Evolutionary conservation across 2,329 filamentous ascomycete species (phyloP).

Genomic region (Xylariales sp.): DNA sequence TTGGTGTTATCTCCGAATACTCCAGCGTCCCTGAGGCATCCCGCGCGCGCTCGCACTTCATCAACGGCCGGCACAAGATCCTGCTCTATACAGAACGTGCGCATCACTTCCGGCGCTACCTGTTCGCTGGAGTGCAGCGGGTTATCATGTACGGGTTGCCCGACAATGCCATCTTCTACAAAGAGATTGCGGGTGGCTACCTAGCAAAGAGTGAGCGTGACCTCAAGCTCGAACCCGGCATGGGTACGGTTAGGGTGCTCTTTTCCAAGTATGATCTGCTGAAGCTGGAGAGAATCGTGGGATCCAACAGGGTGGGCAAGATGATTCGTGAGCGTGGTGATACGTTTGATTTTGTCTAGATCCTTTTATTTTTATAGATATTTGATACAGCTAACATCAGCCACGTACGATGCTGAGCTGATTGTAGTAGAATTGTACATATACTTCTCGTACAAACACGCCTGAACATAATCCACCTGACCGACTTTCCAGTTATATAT

Average conservation of each 20-base stretch:
- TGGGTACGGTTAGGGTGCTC: constrained; percentile 57
- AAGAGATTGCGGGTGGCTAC: constrained; percentile 68
- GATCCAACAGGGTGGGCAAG: constrained; percentile 71
- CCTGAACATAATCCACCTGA: too few species aligned
- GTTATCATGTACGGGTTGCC: constrained; percentile 90
- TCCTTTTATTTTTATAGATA: constrained; percentile 3
- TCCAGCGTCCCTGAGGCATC: constrained; percentile 73
- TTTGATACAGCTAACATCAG: not conserved
- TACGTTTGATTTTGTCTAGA: constrained; percentile 89
- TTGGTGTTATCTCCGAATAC: constrained; percentile 88
- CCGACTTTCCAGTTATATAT: too few species aligned
- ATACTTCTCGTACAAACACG: too few species aligned
- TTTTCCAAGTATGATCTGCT: constrained; percentile 90
- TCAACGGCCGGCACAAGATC: constrained; percentile 75
- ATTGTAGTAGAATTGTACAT: too few species aligned
- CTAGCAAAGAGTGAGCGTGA: constrained; percentile 57
- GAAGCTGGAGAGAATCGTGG: constrained; percentile 84
- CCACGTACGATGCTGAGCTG: too few species aligned
- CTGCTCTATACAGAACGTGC: constrained; percentile 90
- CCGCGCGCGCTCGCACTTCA: constrained; percentile 82
- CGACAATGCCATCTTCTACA: constrained; percentile 80
- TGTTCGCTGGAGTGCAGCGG: constrained; percentile 72
- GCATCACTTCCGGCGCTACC: constrained; percentile 94
- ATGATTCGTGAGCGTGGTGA: constrained; percentile 84
- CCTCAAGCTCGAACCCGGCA: constrained; percentile 49